phyloP scores from a whole-genome alignment of 2,329 filamentous ascomycete genomes.

The Xylariaceae sp. region DNA sequence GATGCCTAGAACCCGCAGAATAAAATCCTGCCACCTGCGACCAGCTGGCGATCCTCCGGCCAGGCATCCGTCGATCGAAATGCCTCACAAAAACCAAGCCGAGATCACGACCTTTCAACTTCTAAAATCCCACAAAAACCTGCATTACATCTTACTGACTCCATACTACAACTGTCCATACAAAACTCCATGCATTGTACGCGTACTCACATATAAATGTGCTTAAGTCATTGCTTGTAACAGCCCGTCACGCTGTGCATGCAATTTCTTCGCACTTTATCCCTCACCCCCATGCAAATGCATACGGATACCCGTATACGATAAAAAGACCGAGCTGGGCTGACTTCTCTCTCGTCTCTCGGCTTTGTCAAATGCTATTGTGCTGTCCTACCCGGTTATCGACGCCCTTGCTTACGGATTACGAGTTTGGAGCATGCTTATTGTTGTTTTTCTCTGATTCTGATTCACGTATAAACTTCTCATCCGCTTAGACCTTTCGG shows the following conservation, averaged over 20 bases:
- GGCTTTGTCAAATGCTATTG: background rate
- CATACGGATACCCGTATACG: background rate
- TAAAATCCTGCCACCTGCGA: background rate
- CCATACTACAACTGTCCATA: background rate
- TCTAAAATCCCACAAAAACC: background rate
- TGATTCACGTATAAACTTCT: background rate
- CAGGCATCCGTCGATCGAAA: background rate
- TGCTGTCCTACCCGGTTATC: background rate
- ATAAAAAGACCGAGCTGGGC: slow-evolving; percentile 12
- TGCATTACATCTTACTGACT: background rate
- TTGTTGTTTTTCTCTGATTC: background rate
- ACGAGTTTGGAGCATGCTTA: background rate
- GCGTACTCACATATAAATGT: background rate
- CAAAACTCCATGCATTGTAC: too few relatives aligned
- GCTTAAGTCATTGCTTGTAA: background rate
- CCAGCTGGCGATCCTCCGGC: background rate
- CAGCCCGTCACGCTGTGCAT: background rate
- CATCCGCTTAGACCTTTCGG: background rate
- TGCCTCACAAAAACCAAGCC: background rate
- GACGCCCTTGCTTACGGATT: background rate
- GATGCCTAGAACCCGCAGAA: too few relatives aligned
- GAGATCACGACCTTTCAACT: background rate
- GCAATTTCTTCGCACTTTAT: background rate
- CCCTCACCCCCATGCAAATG: background rate
- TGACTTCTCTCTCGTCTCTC: slow-evolving; percentile 6